Base-by-base conservation (phyloP, 2,329 filamentous ascomycete species). In the Allantophomopsis cytisporea region DNA sequence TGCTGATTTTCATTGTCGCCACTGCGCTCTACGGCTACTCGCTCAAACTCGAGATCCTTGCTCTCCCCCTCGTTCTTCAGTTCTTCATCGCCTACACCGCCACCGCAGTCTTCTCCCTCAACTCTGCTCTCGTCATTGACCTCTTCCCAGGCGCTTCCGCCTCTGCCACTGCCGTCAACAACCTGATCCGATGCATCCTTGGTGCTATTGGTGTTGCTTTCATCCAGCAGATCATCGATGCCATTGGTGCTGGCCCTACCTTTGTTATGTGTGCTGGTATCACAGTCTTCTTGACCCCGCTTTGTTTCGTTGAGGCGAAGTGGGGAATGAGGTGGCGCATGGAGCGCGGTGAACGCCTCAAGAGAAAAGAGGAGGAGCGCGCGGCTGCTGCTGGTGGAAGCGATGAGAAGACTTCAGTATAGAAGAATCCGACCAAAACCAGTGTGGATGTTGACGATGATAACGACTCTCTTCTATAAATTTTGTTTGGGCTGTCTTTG, bases 81-180 rank as follows among this genome's bases (percentile, higher is more conserved):
- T 59, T 60, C 39, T 41, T 58, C 28, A 61, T 62, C 34, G 56
- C 57, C 0, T 55, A 53, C 20, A 50, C 51, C 4, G 51, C 54
- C 3, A 60, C 54, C 33, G 58, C 57, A 2, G 47, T 60, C 2
- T 60, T 60, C 41, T 52, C 46, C 6, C 45, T 55, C 35, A 58
- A 58, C 37, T 51, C 48, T n/a, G 52, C 55, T 4, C 43, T 59
- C 4, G 47, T 57, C 36, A 50, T 57, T 7, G 56, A 59, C 42
- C 39, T 57, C 11, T 58, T 50, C 33, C 54, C 54, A 10, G 50
- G 52, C 1, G 48, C 47, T 2, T 49, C 49, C 10, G 55, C 56
- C 7, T 55, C 50, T 18, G 56, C 53, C 11, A 56, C 55, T n/a
- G 56, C 56, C 12, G 50, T 57, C 11, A 59, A 58, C 35, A 59